Percentiles rank a stretch among this genome's conserved stretches.
Conservation (phyloP, 352 stramenopile species). For the Blastocystis sp. region DNA sequence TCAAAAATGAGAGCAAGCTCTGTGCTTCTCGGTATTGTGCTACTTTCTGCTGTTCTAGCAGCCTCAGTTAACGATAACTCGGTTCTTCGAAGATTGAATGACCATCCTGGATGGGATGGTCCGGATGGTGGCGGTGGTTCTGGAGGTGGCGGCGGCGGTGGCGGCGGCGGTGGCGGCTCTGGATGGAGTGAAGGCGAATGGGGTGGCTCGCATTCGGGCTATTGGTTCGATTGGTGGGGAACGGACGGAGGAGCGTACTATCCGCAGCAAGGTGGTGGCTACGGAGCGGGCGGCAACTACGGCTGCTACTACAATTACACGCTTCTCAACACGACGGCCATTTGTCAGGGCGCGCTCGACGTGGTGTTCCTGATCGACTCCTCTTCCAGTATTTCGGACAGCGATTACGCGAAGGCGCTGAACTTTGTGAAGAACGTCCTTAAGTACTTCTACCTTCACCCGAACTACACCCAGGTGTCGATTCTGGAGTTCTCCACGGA, state of each 20-base stretch:
- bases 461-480: constrained; percentile 53
- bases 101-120: constrained; percentile 32
- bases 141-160: constrained; percentile 3
- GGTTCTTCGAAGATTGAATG: constrained; percentile 5
- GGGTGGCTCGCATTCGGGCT: constrained; percentile 2
- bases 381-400: constrained; percentile 53
- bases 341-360: constrained; percentile 57
- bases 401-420: constrained; percentile 23
- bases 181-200: background rate
- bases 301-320: constrained; percentile 64
- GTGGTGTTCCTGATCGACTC: constrained; percentile 60
- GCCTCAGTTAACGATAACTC: background rate
- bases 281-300: constrained; percentile 53
- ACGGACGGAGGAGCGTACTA: constrained; percentile 39
- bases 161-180: background rate
- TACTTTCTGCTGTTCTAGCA: background rate
- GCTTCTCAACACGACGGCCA: constrained; percentile 37
- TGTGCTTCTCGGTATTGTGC: constrained; percentile 7
- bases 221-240: constrained; percentile 58
- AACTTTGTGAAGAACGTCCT: constrained; percentile 61
- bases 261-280: constrained; percentile 42
- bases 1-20: background rate
- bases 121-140: constrained; percentile 21
- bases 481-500: constrained; percentile 50
- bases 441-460: constrained; percentile 64